Conservation (phyloP, 2,329 filamentous ascomycete species). For the Cephalotrichum gorgonifer region DNA sequence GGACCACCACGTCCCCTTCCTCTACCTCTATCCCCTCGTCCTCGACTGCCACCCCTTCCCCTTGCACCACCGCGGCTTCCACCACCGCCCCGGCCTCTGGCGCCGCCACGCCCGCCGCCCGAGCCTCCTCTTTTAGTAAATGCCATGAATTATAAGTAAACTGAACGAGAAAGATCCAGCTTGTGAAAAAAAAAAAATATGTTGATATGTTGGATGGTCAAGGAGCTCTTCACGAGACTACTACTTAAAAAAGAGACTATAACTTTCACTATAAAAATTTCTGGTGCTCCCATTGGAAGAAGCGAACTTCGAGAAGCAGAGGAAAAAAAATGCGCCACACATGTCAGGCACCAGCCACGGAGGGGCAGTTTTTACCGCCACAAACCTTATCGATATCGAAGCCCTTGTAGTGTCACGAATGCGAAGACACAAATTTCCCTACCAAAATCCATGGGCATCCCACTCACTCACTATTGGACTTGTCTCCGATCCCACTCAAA, state of each 20-base stretch:
- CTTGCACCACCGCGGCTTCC: constrained; percentile 12
- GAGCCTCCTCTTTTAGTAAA: not conserved
- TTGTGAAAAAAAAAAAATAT: too few relatives aligned
- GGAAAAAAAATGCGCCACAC: constrained; percentile 1
- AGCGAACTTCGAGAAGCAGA: too few relatives aligned
- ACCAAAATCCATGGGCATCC: constrained; percentile 6
- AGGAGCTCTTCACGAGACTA: not conserved
- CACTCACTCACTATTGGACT: not conserved
- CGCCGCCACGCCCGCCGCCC: not conserved
- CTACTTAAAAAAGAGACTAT: too few relatives aligned
- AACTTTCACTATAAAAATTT: not conserved
- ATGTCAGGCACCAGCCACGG: constrained; percentile 11
- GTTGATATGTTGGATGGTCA: not conserved
- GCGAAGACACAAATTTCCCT: constrained; percentile 5
- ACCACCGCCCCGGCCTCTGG: not conserved
- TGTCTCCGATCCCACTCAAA: constrained; percentile 3
- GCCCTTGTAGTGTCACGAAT: constrained; percentile 3
- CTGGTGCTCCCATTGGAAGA: not conserved
- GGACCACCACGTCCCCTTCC: constrained; percentile 17
- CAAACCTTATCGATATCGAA: constrained; percentile 10
- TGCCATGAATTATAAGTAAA: not conserved
- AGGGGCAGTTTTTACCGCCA: not conserved
- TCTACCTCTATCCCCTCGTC: constrained; percentile 24
- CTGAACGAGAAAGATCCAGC: too few relatives aligned
- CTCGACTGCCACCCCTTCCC: constrained; percentile 11